Evolutionary conservation across 768 basidiomycete species (phyloP).

Genomic region (Tricholoma bakamatsutake): DNA sequence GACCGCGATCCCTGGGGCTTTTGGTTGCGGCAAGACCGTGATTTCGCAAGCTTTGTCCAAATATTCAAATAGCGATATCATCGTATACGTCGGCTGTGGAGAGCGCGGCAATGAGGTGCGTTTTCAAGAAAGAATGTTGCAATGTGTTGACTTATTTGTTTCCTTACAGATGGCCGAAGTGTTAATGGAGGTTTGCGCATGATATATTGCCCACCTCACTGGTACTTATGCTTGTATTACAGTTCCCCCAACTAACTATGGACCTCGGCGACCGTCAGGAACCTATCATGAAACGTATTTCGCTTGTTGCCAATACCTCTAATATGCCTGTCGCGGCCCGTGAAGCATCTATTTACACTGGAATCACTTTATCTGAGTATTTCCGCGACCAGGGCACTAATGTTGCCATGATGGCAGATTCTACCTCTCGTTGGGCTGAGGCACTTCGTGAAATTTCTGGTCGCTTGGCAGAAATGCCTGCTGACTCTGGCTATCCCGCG

Average conservation of each 20-base stretch:
- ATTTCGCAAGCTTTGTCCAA: conserved; percentile 98
- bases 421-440: conserved; percentile 98
- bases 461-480: conserved; percentile 99
- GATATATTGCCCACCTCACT: not conserved
- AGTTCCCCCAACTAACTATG: conserved; percentile 92
- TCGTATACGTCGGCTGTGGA: conserved; percentile 98
- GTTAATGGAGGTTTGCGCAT: conserved; percentile 77
- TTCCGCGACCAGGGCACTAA: conserved; percentile 99
- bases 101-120: conserved; percentile 94
- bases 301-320: conserved; percentile 97
- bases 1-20: conserved; percentile 97
- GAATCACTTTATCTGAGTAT: conserved; percentile 98
- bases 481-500: conserved; percentile 98
- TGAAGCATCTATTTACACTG: conserved; percentile 99
- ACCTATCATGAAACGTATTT: conserved; percentile 99
- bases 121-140: not conserved
- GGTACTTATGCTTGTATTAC: conserved; percentile 2
- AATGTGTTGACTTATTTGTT: conserved; percentile 4
- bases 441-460: conserved; percentile 99
- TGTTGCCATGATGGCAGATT: conserved; percentile 99
- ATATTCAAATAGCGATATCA: conserved; percentile 98
- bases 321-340: conserved; percentile 99
- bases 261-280: conserved; percentile 90
- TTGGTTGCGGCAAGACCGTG: conserved; percentile 98
- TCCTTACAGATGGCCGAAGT: conserved; percentile 84